Evolutionary conservation across 805 yeast species (phyloP).

Genomic region (Peterozyma xylosa): DNA sequence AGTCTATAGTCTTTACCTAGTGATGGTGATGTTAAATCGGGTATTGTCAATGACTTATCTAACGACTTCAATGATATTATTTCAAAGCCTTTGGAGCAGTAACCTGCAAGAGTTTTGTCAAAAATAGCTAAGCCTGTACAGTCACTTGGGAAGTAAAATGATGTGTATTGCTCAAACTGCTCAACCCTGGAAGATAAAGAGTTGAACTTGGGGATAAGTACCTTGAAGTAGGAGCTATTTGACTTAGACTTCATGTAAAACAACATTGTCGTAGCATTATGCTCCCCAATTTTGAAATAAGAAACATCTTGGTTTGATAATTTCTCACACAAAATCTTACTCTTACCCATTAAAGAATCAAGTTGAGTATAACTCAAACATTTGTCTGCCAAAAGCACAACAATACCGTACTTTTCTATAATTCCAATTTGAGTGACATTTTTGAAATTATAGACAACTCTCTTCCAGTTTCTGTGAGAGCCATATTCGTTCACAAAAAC

Average conservation of each 20-base stretch:
- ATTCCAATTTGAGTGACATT: constrained; percentile 57
- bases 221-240: constrained; percentile 44
- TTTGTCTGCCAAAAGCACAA: constrained; percentile 52
- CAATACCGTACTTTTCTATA: constrained; percentile 44
- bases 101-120: constrained; percentile 59
- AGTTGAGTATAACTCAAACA: constrained; percentile 55
- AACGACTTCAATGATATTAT: constrained; percentile 36
- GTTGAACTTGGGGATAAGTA: constrained; percentile 34
- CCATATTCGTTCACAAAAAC: constrained; percentile 43
- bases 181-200: constrained; percentile 26
- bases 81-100: constrained; percentile 61
- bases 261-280: constrained; percentile 52
- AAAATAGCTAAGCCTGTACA: constrained; percentile 55
- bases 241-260: constrained; percentile 49
- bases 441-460: constrained; percentile 37
- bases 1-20: constrained; percentile 6
- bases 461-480: constrained; percentile 44
- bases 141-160: constrained; percentile 47
- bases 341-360: constrained; percentile 55
- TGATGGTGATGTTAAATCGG: constrained; percentile 52
- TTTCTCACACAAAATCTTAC: constrained; percentile 36
- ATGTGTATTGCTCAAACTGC: constrained; percentile 34
- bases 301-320: constrained; percentile 46
- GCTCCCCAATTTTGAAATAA: constrained; percentile 63
- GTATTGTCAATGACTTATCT: constrained; percentile 36